Evolutionary conservation across 495 filamentous ascomycete genomes (phyloP), one percentile per base, ranked within the genome.

Genomic region (Chaetomidium leptoderma): DNA sequence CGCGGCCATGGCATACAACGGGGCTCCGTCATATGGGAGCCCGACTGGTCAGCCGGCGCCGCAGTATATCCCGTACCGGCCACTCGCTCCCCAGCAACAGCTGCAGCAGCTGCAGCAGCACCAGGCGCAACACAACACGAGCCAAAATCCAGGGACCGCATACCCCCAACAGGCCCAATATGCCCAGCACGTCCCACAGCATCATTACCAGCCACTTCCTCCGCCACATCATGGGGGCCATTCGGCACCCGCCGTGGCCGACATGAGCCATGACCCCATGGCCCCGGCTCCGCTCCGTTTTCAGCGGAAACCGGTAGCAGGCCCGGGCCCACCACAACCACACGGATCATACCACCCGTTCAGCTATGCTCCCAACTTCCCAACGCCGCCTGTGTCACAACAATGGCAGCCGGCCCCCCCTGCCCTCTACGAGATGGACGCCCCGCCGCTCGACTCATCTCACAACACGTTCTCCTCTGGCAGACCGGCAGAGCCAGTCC

Each of bases 101-200:
- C 33, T 14, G 29, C 64, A 63, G 17, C 67, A 68, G 52, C 63
- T 64, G 24, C 64, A 61, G 11, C 65, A 68, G 42, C 66, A 63
- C 7, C 24, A 27, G 9, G 42, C 33, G 45, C 58, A 55, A 48
- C 62, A 14, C 23, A n/a, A n/a, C n/a, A n/a, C n/a, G n/a, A n/a
- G n/a, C n/a, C n/a, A n/a, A n/a, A n/a, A n/a, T n/a, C 39, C 5
- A 61, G 40, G 30, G 42, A 9, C 21, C 10, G 14, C 37, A 14
- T n/a, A 29, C 29, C 33, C 17, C 16, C 45, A 48, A 21, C 32
- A 2, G 8, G 4, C 5, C 11, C 43, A 53, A 35, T 26, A 40
- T 14, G 1, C 46, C 6, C 52, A 55, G 36, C 32, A 53, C 4
- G 2, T 23, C 10, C 6, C 17, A 14, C 27, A 14, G 17, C 10